These are phyloP conservation scores for Ustilago curta DNA, from an alignment of 1,284 basidiomycete species.

Conservation along the genomic window DNA sequence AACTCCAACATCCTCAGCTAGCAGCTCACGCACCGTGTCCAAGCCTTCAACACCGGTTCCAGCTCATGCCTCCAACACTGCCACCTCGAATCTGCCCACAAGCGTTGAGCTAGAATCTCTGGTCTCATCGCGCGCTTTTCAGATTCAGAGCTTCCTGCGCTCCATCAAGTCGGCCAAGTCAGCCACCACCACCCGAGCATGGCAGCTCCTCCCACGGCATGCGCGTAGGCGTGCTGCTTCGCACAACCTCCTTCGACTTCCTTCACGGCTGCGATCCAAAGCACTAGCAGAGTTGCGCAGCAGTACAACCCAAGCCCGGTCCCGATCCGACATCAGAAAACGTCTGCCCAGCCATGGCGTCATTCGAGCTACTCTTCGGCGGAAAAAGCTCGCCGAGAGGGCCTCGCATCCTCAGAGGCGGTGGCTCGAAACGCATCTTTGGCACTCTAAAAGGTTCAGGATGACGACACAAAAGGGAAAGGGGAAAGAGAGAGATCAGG, in stretches of 20 bases:
- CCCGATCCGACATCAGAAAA: slow-evolving; percentile 54
- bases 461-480: slow-evolving; percentile 63
- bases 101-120: slow-evolving; percentile 45
- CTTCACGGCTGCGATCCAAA: slow-evolving; percentile 60
- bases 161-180: slow-evolving; percentile 49
- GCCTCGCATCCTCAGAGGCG: slow-evolving; percentile 44
- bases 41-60: slow-evolving; percentile 23
- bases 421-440: slow-evolving; percentile 69
- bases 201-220: slow-evolving; percentile 67
- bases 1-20: slow-evolving; percentile 14
- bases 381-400: slow-evolving; percentile 43
- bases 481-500: slow-evolving; percentile 46
- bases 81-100: slow-evolving; percentile 29
- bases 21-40: slow-evolving; percentile 29
- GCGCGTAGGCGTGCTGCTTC: slow-evolving; percentile 63
- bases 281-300: slow-evolving; percentile 62
- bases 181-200: slow-evolving; percentile 61
- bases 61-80: slow-evolving; percentile 4
- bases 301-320: slow-evolving; percentile 57
- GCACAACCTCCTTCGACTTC: slow-evolving; percentile 66
- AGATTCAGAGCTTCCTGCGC: slow-evolving; percentile 51
- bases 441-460: slow-evolving; percentile 68
- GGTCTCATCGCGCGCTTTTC: slow-evolving; percentile 47
- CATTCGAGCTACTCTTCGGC: slow-evolving; percentile 42
- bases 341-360: slow-evolving; percentile 50